These are phyloP conservation scores for Leccinum solheimii DNA, from an alignment of 1,284 basidiomycete genomes.

Conservation along the genomic window DNA sequence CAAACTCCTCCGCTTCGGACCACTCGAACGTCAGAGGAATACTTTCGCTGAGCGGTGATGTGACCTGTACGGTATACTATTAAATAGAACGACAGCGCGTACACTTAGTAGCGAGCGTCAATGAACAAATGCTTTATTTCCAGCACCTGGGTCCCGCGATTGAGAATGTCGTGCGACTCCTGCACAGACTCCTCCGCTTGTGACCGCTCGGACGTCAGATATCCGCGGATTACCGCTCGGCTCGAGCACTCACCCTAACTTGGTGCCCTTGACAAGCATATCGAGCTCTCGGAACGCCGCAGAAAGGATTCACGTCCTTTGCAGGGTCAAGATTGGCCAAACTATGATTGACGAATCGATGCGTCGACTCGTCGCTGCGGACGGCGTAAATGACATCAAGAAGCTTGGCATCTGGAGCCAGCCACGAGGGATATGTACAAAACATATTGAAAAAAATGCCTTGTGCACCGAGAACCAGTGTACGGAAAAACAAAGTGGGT, in stretches of 20 bases:
- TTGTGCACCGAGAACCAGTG: constrained; percentile 83
- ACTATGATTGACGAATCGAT: constrained; percentile 92
- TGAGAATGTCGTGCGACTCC: constrained; percentile 53
- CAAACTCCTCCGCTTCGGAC: too few relatives aligned
- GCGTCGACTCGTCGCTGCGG: constrained; percentile 89
- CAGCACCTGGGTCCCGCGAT: constrained; percentile 20
- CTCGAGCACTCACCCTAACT: constrained; percentile 59
- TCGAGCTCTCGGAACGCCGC: constrained; percentile 87
- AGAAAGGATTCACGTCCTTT: constrained; percentile 88
- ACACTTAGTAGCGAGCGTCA: constrained; percentile 4
- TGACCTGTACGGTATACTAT: too few relatives aligned
- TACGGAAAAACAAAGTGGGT: constrained; percentile 78
- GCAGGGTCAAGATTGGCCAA: constrained; percentile 79
- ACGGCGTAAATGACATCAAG: constrained; percentile 90
- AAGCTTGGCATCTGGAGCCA: constrained; percentile 71
- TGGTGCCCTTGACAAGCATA: constrained; percentile 77
- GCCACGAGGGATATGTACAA: constrained; percentile 56
- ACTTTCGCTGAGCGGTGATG: too few relatives aligned
- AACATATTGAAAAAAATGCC: constrained; percentile 90
- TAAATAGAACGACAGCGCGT: constrained; percentile 2
- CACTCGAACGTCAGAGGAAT: too few relatives aligned
- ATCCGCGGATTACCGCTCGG: neutral
- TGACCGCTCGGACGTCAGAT: constrained; percentile 65
- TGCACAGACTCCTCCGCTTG: constrained; percentile 70
- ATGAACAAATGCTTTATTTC: constrained; percentile 31